Percentiles rank a stretch among this genome's conserved stretches.
Evolutionary conservation across 805 yeast genomes (phyloP).

Genomic region (Candida broadrunensis): DNA sequence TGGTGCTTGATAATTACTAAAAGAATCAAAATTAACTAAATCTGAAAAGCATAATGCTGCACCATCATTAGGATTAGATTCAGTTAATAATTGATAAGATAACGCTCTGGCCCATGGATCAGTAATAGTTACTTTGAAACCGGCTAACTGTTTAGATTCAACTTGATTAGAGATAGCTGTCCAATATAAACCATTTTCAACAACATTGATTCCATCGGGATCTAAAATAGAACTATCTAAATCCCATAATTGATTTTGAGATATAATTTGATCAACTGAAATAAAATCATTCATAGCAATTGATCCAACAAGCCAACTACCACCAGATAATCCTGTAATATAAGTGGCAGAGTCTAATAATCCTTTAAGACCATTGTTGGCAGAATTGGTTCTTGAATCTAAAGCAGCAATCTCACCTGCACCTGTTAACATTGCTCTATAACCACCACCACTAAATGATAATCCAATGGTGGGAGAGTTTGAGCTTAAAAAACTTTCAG

Average conservation of each 20-base stretch:
- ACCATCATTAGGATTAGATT: constrained; percentile 19
- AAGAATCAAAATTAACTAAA: constrained; percentile 31
- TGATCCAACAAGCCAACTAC: constrained; percentile 35
- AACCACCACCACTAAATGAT: constrained; percentile 41
- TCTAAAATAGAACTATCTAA: constrained; percentile 66
- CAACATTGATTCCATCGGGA: constrained; percentile 56
- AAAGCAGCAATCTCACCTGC: constrained; percentile 81
- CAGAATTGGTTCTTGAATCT: constrained; percentile 67
- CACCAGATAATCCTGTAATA: constrained; percentile 78
- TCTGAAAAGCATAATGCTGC: constrained; percentile 8
- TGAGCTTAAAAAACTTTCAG: constrained; percentile 15
- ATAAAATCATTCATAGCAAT: constrained; percentile 54
- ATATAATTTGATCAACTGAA: constrained; percentile 39
- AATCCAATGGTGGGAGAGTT: constrained; percentile 25
- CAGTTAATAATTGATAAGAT: constrained; percentile 34
- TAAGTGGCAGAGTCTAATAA: constrained; percentile 68
- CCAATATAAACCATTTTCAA: constrained; percentile 53
- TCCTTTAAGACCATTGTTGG: constrained; percentile 65
- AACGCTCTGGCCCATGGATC: constrained; percentile 42
- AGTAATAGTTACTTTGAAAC: constrained; percentile 32
- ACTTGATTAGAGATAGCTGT: constrained; percentile 58
- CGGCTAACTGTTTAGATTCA: constrained; percentile 28
- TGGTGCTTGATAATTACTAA: constrained; percentile 38
- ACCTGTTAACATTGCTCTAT: constrained; percentile 58
- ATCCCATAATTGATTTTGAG: constrained; percentile 34